Percentiles rank a stretch among this genome's conserved stretches.
phyloP scores from a whole-genome alignment of 352 stramenopile genomes.

The Phytopythium kandeliae region DNA sequence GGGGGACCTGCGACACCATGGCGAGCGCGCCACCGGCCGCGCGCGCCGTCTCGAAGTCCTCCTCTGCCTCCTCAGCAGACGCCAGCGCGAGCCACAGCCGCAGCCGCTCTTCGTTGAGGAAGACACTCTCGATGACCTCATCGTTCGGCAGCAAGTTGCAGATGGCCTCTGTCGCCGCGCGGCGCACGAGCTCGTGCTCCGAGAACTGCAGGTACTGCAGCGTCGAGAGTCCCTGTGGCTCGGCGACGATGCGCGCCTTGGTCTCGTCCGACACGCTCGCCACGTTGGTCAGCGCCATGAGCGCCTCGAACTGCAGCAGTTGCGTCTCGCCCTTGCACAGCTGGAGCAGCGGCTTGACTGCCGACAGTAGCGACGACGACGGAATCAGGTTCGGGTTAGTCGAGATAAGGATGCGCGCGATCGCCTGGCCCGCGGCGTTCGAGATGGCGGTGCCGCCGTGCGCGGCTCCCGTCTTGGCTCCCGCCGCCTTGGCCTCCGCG shows the following conservation, averaged over 20 bases:
- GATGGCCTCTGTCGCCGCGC: slow-evolving; percentile 94
- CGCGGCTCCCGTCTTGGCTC: slow-evolving; percentile 34
- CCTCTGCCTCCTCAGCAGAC: slow-evolving; percentile 87
- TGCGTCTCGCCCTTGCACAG: slow-evolving; percentile 94
- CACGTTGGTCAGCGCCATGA: slow-evolving; percentile 98
- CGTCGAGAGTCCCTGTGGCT: slow-evolving; percentile 66
- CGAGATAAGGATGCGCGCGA: slow-evolving; percentile 96
- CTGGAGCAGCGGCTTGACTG: slow-evolving; percentile 85
- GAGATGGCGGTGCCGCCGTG: slow-evolving; percentile 81
- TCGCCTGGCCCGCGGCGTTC: slow-evolving; percentile 85
- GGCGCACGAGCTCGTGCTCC: slow-evolving; percentile 95
- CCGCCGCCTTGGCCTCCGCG: slow-evolving; percentile 1
- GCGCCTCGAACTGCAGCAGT: slow-evolving; percentile 87
- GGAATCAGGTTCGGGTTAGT: slow-evolving; percentile 93
- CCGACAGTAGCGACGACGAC: slow-evolving; percentile 72
- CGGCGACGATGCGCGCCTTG: slow-evolving; percentile 83
- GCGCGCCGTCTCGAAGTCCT: slow-evolving; percentile 89
- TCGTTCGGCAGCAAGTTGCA: slow-evolving; percentile 95
- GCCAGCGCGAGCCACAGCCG: slow-evolving; percentile 92
- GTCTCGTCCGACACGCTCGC: slow-evolving; percentile 91
- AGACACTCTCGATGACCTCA: slow-evolving; percentile 91
- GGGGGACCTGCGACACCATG: slow-evolving; percentile 86
- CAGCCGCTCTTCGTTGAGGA: slow-evolving; percentile 91
- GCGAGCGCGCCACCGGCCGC: slow-evolving; percentile 91
- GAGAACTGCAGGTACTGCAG: slow-evolving; percentile 94